Evolutionary conservation across 108 stramenopile genomes (phyloP).

Genomic region (Discostella pseudostelligera): DNA sequence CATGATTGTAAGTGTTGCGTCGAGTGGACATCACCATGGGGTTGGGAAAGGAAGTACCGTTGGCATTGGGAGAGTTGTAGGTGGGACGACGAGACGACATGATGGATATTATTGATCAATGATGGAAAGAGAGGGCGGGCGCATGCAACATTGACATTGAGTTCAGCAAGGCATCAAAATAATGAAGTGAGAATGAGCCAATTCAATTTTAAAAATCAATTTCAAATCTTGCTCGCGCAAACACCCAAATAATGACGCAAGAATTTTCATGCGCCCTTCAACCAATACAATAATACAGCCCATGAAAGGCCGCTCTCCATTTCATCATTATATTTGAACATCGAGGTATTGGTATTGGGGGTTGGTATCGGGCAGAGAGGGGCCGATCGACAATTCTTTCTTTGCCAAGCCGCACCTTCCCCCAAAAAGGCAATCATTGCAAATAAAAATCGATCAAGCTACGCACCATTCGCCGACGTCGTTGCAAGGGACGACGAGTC

Average conservation of each 20-base stretch:
- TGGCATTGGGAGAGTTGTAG: neutral
- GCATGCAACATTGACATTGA: neutral
- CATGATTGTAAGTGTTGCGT: neutral
- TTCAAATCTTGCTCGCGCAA: no score
- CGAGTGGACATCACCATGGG: neutral
- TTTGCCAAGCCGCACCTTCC: no score
- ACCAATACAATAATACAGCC: no score
- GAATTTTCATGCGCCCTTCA: no score
- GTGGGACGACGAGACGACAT: neutral
- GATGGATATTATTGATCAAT: neutral
- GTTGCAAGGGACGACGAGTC: conserved; percentile 29
- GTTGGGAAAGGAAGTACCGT: neutral
- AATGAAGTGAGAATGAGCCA: neutral
- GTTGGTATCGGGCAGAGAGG: no score
- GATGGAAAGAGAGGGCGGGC: neutral
- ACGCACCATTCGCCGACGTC: conserved; percentile 31
- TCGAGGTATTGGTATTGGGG: no score
- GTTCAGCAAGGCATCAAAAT: neutral
- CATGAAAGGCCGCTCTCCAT: no score
- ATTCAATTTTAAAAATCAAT: neutral
- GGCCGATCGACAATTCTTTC: no score
- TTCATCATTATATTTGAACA: no score
- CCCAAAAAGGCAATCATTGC: neutral
- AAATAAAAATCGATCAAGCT: neutral
- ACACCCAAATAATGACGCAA: no score